A percentile compares a stretch with the other conserved stretches of the same genome.
These are phyloP conservation scores for Pterocarpus macrocarpus DNA, from an alignment of 306 rosid genomes.

Conservation along the genomic window DNA sequence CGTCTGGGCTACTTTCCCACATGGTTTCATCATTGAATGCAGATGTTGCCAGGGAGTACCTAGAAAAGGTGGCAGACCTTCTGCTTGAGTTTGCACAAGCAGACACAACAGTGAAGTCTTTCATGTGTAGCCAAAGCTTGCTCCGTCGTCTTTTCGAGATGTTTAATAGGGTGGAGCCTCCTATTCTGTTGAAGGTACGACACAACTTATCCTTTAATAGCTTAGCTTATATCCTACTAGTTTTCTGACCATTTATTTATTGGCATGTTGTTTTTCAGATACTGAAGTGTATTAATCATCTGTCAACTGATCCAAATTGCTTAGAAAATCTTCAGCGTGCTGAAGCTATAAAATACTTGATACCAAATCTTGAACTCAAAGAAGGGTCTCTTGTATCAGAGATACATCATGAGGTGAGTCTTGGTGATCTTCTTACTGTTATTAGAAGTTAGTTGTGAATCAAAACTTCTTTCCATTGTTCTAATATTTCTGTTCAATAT, in stretches of 20 bases:
- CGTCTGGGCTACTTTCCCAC: constrained; percentile 96
- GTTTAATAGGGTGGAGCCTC: constrained; percentile 98
- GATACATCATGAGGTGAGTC: constrained; percentile 86
- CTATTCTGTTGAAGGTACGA: constrained; percentile 89
- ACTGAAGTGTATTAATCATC: constrained; percentile 88
- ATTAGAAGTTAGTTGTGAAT: constrained; percentile 26
- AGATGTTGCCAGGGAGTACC: constrained; percentile 94
- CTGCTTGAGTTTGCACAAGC: constrained; percentile 98
- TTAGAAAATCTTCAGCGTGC: constrained; percentile 99
- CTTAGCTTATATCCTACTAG: constrained; percentile 18
- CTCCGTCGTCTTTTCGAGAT: constrained; percentile 98
- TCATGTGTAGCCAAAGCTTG: constrained; percentile 98
- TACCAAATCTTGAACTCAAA: constrained; percentile 96
- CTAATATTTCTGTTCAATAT: constrained; percentile 10
- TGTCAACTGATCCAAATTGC: constrained; percentile 99
- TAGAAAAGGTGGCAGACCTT: constrained; percentile 98
- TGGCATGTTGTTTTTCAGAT: constrained; percentile 63
- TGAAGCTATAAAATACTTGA: constrained; percentile 95
- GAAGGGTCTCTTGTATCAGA: constrained; percentile 96
- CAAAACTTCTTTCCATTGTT: constrained; percentile 20
- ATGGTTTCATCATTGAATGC: constrained; percentile 94
- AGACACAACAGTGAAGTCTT: constrained; percentile 91
- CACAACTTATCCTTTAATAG: constrained; percentile 18
- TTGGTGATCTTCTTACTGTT: constrained; percentile 42
- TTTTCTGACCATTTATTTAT: constrained; percentile 43